Conservation (phyloP, 805 yeast species). For the Candida pseudoglaebosa region DNA sequence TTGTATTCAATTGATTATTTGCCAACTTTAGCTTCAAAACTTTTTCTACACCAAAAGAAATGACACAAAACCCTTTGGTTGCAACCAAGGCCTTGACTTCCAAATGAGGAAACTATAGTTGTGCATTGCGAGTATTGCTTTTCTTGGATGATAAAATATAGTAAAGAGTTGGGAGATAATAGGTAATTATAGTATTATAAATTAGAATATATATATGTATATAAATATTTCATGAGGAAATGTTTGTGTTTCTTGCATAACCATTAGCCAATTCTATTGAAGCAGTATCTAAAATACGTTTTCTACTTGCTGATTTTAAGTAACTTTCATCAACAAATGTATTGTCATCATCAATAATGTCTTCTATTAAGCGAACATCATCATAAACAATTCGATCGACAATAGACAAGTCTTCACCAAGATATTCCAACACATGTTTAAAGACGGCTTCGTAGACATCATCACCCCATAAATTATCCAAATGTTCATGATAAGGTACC, state of each 20-base stretch:
- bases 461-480: slow-evolving; percentile 86
- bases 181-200: no score
- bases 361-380: slow-evolving; percentile 8
- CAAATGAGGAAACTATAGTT: neutral
- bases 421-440: slow-evolving; percentile 23
- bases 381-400: slow-evolving; percentile 5
- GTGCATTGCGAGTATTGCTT: no score
- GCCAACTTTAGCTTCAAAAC: slow-evolving; percentile 4
- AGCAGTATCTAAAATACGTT: neutral
- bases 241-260: neutral
- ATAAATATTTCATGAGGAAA: neutral
- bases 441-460: slow-evolving; percentile 44
- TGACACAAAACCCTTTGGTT: slow-evolving; percentile 2
- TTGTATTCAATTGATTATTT: neutral
- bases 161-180: no score
- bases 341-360: slow-evolving; percentile 7
- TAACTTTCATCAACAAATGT: slow-evolving; percentile 5
- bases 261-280: neutral
- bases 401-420: slow-evolving; percentile 12
- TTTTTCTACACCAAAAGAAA: slow-evolving; percentile 1
- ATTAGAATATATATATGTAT: no score
- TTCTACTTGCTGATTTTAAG: slow-evolving; percentile 8
- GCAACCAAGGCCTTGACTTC: neutral
- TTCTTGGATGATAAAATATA: no score
- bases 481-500: slow-evolving; percentile 74